Percentiles rank a stretch among this genome's conserved stretches.
These are phyloP conservation scores for Piloderma croceum DNA, from an alignment of 768 basidiomycete genomes.

Conservation along the genomic window DNA sequence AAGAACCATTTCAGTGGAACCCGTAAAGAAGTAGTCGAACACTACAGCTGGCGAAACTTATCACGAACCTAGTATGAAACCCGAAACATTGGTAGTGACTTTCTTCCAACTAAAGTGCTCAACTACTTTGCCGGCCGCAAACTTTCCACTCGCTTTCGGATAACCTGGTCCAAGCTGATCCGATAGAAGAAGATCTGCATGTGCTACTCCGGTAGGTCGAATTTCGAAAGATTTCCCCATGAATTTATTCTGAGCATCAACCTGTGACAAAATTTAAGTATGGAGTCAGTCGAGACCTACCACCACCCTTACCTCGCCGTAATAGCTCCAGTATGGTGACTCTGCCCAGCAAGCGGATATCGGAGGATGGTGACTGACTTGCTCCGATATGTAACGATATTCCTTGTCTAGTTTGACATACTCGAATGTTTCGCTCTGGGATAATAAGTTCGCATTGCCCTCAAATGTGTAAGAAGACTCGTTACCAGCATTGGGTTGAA, in stretches of 20 bases:
- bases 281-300: background rate
- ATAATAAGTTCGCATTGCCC: background rate
- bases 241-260: conserved; percentile 96
- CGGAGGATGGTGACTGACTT: conserved; percentile 96
- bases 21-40: conserved; percentile 24
- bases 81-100: conserved; percentile 85
- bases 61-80: conserved; percentile 92
- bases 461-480: conserved; percentile 20
- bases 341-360: conserved; percentile 96
- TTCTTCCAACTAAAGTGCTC: conserved; percentile 98
- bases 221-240: conserved; percentile 97
- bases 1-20: conserved; percentile 23
- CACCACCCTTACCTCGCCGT: conserved; percentile 59
- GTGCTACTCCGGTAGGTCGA: conserved; percentile 89
- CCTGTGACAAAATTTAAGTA: conserved; percentile 36
- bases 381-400: conserved; percentile 92
- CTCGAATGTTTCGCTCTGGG: conserved; percentile 88
- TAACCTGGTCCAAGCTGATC: conserved; percentile 57
- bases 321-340: conserved; percentile 85
- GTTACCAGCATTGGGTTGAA: conserved; percentile 90
- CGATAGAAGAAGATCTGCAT: conserved; percentile 77
- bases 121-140: conserved; percentile 49
- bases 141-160: conserved; percentile 46
- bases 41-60: conserved; percentile 53
- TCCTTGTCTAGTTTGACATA: conserved; percentile 83